These are phyloP conservation scores for Colletotrichum sojae DNA, from an alignment of 2,329 filamentous ascomycete species.

Conservation along the genomic window DNA sequence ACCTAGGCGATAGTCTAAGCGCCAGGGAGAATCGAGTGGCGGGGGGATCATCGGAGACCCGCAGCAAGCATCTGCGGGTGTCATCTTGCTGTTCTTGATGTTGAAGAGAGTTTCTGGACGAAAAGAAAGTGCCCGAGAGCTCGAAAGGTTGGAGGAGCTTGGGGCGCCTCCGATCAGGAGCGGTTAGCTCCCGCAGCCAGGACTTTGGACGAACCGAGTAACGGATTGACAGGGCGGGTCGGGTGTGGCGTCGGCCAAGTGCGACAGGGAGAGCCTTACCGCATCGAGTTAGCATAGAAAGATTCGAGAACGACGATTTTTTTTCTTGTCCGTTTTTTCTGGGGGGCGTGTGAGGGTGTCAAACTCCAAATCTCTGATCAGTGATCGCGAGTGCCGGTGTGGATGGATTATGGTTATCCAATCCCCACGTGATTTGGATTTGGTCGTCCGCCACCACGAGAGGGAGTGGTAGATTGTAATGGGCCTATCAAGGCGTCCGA, in stretches of 20 bases:
- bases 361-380: not conserved
- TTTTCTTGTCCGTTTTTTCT: not conserved
- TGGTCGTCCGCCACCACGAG: not conserved
- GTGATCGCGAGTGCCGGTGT: constrained; percentile 7
- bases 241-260: constrained; percentile 36
- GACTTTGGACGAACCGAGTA: constrained; percentile 20
- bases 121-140: not conserved
- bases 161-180: constrained; percentile 22
- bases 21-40: not conserved
- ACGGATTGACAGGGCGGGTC: constrained; percentile 31
- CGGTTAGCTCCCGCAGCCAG: constrained; percentile 31
- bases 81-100: not conserved
- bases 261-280: constrained; percentile 1
- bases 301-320: constrained; percentile 31
- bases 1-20: no score
- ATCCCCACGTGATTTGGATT: constrained; percentile 2
- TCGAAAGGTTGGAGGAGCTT: constrained; percentile 1
- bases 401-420: not conserved
- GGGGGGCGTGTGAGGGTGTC: not conserved
- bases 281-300: constrained; percentile 30
- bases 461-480: constrained; percentile 10
- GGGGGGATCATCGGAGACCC: not conserved
- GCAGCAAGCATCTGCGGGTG: not conserved
- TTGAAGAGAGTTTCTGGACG: not conserved
- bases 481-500: not conserved